Conservation (phyloP, 1,284 basidiomycete species). For the Moniliophthora roreri region DNA sequence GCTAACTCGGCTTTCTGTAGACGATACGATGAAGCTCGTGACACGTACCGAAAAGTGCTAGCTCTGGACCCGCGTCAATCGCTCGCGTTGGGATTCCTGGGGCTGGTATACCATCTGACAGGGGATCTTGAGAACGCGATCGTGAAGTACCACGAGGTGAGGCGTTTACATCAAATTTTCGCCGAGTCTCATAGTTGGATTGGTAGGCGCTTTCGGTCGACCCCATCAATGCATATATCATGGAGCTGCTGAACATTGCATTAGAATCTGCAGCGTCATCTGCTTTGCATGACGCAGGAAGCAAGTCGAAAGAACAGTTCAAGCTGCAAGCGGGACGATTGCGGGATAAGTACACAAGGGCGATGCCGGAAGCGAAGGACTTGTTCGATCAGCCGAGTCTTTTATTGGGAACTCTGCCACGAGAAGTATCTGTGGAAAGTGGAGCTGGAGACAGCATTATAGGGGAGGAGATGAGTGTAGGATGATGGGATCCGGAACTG, state of each 20-base stretch:
- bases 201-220: constrained; percentile 77
- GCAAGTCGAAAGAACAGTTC: constrained; percentile 29
- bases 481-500: too few species aligned
- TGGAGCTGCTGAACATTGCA: constrained; percentile 84
- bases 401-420: not conserved
- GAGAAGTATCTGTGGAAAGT: not conserved
- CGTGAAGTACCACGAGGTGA: constrained; percentile 84
- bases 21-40: constrained; percentile 67
- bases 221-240: constrained; percentile 83
- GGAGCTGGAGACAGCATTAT: too few species aligned
- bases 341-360: constrained; percentile 30
- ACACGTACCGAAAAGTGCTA: constrained; percentile 73
- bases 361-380: constrained; percentile 12
- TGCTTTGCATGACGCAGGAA: constrained; percentile 21
- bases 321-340: constrained; percentile 32
- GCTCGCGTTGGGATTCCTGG: constrained; percentile 79
- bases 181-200: constrained; percentile 4
- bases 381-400: constrained; percentile 4
- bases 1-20: constrained; percentile 35
- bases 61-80: constrained; percentile 80
- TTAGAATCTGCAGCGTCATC: constrained; percentile 53
- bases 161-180: constrained; percentile 16
- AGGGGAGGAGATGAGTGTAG: too few species aligned
- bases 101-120: constrained; percentile 78
- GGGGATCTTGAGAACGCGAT: constrained; percentile 79